Evolutionary conservation across 306 rosid genomes (phyloP), one percentile per base, ranked within the genome.

Genomic region (Malus orientalis): DNA sequence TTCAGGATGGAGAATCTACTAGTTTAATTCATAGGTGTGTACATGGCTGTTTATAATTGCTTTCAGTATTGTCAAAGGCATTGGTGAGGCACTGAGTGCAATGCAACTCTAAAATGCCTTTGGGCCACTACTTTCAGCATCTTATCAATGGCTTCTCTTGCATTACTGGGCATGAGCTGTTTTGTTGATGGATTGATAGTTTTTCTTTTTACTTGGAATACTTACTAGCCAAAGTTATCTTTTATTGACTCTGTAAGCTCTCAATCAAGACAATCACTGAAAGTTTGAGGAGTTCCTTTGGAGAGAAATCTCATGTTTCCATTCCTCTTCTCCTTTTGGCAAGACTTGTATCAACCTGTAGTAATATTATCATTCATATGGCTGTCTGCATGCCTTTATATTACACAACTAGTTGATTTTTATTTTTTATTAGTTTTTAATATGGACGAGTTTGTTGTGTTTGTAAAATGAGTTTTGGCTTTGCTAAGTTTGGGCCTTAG

Each of bases 21-120:
- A 79, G 57, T 78, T 67, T 72, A 77, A 69, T 80, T 65, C 78
- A 79, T 74, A 74, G 89, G 95, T 89, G 61, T 75, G 82, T 36
- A 51, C 13, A 55, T 29, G 64, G 45, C 54, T 25, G 13, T 74
- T 78, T 67, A 22, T 66, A 25, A 36, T 68, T 54, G 38, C 70
- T 36, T 66, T 20, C 19, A 4, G 49, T 66, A 6, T 66, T 45
- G 15, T 23, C 19, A 9, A 44, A 54, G 67, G 67, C 36, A 73
- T 38, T 58, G 22, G 16, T 58, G 67, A 57, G 40, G 38, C 44
- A 32, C 20, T 71, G 29, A 29, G 47, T 9, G 30, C 32, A 53
- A 53, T 32, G 44, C 3, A 2, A 71, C 25, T 27, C 36, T 29
- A 29, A 62, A 29, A 29, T 29, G 36, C 67, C 20, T 20, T 20